Base-by-base conservation (phyloP, 345 rosid species). In the Sisymbrium altissimum region DNA sequence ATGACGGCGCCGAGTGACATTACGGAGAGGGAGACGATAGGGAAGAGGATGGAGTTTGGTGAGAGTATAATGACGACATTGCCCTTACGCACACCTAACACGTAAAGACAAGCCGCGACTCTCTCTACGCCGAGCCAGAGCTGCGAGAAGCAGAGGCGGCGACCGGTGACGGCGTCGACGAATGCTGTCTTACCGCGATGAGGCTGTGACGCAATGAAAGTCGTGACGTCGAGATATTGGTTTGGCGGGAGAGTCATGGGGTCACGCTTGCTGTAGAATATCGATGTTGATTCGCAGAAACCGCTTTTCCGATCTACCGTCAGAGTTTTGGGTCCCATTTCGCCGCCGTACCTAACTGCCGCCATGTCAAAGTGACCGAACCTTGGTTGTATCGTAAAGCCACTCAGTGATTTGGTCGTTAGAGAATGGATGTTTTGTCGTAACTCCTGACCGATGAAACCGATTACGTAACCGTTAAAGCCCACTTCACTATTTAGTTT, bases 1-100 rank as follows among this genome's bases (percentile, higher is more conserved):
- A 93, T 87, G 49, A 93, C 70, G 46, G 98, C 96, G 60, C 97
- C 98, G 40, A 93, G 84, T 7, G 95, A 91, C 97, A 94, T 85
- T 7, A 91, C 95, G 73, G 98, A 82, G 80, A 89, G 93, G 72
- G 90, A 86, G 68, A 89, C 88, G 69, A 91, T 39, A 4, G 98
- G 97, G 84, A 89, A 91, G 84, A 78, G 88, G 55, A 91, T 79
- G 62, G 98, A 93, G 78, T 91, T 91, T 0, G 97, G 95, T 18
- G 98, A 87, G 57, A 94, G 89, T 70, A 91, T 84, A 63, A 91
- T 82, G 64, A 93, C 66, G 45, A 91, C 91, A 66, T 86, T 67
- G 9, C 96, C 92, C 72, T 93, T 93, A 39, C 92, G 87, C 50
- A 91, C 78, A 17, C 98, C 97, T 83, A 86, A 79, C n/a, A 78